Evolutionary conservation across 805 yeast species (phyloP), one percentile per base, ranked within the genome.

Genomic region (Metschnikowia koreensis): DNA sequence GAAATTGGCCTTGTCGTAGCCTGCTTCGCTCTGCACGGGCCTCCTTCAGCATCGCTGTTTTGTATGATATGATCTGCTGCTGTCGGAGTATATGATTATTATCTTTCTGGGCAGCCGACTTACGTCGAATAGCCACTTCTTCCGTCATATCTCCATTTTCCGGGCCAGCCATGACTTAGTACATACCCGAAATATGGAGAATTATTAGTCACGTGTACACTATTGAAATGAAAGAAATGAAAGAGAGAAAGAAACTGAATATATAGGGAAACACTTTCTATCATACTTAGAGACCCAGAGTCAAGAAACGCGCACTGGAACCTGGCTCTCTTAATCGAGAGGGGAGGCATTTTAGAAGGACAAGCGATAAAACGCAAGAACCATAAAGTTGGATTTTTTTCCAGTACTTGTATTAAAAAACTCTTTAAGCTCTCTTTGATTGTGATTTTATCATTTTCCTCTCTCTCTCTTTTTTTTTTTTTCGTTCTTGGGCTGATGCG

Each of bases 11-110:
- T 44, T 46, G 59, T 16, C 58, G 55, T 15, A 54, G 51, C 46
- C 46, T 38, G 47, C 26, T 40, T 13, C 76, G 54, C 48, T 52
- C 51, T 34, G 62, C 61, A 36, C 76, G 54, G 22, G 62, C 66
- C 50, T 71, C 75, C 40, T 58, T 60, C 47, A 64, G 54, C 10
- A 64, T 55, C 26, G 53, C 40, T 27, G 44, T 41, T 15, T 65
- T 65, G 54, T 72, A 72, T 22, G 63, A 57, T 26, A 27, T 39
- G 17, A 70, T 67, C 55, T 68, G 70, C 37, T 53, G 57, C 47
- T 61, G 61, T 15, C 65, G 60, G 17, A 50, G 52, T 13, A 42
- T 12, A 27, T 48, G 55, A 17, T 51, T 60, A 22, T 56, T 56
- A 28, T 55, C 59, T 27, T 50, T 54, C 38, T 57, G 52, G 3